Evolutionary conservation across 2,329 filamentous ascomycete genomes (phyloP), one percentile per base, ranked within the genome.

Genomic region (Colletotrichum destructivum): DNA sequence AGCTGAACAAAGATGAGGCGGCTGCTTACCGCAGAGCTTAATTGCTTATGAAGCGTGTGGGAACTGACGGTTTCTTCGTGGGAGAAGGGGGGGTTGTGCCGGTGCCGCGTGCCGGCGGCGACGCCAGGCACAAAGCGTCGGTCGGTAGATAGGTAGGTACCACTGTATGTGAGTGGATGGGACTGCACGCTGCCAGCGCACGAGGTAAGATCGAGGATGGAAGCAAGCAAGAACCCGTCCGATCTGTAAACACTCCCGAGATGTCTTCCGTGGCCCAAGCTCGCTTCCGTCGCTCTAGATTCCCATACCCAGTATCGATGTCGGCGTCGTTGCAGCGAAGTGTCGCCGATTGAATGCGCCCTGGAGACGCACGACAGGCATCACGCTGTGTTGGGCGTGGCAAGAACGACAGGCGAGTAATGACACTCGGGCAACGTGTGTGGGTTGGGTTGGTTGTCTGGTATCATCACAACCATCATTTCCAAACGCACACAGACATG

Each of bases 211-310:
- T n/a, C 26, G 26, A 55, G 23, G 5, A 23, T 15, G 31, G 54
- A 18, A 35, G 51, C 18, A 38, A 38, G 35, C 35, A 38, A 38
- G 35, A 38, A 18, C 54, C 38, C 26, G 62, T 69, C 62, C 16
- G 62, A 66, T 69, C 67, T 69, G 62, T 62, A 46, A 6, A 42
- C 35, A 51, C 51, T 67, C 64, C 64, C 52, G 67, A 47, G 11
- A 21, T 11, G 38, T 23, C 21, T 66, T 60, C 49, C 55, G 49
- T 49, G 67, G 55, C 62, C 55, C 55, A 70, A 70, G 67, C 62
- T 55, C 51, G n/a, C 35, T 65, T 21, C 4, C 13, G 35, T 62
- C 42, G 15, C n/a, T 18, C 16, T 38, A 31, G 12, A 16, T 5
- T 40, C 5, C 31, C 2, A 12, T 26, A n/a, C 26, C 15, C 21